Evolutionary conservation across 23 red algal genomes (phyloP), one percentile per base, ranked within the genome.

Genomic region (Gracilaria vermiculophylla): DNA sequence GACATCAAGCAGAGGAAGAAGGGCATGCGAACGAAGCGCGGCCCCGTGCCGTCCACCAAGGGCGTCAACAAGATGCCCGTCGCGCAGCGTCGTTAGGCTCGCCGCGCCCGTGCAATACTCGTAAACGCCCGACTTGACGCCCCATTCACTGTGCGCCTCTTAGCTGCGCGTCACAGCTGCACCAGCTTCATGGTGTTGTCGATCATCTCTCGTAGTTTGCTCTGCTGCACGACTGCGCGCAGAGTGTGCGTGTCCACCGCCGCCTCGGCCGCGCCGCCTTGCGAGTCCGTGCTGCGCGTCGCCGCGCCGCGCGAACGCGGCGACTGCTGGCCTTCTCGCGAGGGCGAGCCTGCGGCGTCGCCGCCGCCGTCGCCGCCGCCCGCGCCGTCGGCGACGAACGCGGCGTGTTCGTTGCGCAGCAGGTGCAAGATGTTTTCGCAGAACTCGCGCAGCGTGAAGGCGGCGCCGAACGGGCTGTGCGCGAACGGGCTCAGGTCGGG

Each of bases 1-100:
- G 95, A 97, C 42, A 90, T 94, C 43, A 97, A 97, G 95, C 85
- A 89, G 45, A 69, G 95, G 48, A 95, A 95, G 56, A 82, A 79
- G 78, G 70, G 45, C 5, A 80, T 57, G 48, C 82, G 74, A 72
- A 21, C 52, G 21, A 89, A 89, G 57, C 42, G 62, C 29, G 54
- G 17, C 27, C 49, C 39, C 23, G 75, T 28, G 8, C 87, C 72
- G 19, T 39, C 69, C 2, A 6, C 36, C 2, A 88, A 77, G 55
- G 69, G 69, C 53, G 69, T 36, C 34, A 76, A 79, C 41, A 91
- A 91, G 37, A 91, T 81, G 75, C 76, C 87, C 20, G 75, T 91
- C 12, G 87, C 87, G 19, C 73, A 91, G 44, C 87, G 87, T 56
- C 87, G 87, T 71, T 91, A 81, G 45, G 32, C 23, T 36, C 12